These are phyloP conservation scores for Umbelopsis ramanniana DNA, from an alignment of 192 early-diverging fungal genomes.

Conservation along the genomic window DNA sequence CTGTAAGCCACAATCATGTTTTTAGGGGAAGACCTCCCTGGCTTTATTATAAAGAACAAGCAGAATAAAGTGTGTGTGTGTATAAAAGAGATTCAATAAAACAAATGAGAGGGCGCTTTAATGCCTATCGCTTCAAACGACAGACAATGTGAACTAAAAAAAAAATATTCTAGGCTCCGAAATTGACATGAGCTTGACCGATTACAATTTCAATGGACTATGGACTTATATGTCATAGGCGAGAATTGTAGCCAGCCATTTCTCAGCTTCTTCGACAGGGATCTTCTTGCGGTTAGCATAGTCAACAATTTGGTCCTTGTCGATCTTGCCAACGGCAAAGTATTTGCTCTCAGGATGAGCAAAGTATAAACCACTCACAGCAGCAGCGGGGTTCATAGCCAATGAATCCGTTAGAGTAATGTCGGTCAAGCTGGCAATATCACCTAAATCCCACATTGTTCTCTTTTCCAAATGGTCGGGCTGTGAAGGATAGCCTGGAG, in stretches of 20 bases:
- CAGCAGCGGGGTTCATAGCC: constrained; percentile 92
- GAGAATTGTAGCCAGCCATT: constrained; percentile 77
- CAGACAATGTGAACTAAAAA: not conserved
- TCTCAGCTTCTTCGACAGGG: constrained; percentile 66
- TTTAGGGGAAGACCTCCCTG: too few relatives aligned
- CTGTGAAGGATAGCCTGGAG: constrained; percentile 94
- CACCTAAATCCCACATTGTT: constrained; percentile 90
- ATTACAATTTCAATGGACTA: not conserved
- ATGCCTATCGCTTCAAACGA: too few relatives aligned
- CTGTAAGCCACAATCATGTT: too few relatives aligned
- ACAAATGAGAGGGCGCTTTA: too few relatives aligned
- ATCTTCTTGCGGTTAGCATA: constrained; percentile 76
- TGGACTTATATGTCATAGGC: constrained; percentile 55
- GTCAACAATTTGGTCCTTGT: constrained; percentile 85
- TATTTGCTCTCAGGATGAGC: constrained; percentile 80
- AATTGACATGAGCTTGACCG: not conserved
- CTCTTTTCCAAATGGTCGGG: constrained; percentile 95
- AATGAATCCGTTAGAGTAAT: constrained; percentile 91
- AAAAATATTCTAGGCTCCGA: constrained; percentile 4
- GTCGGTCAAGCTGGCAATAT: constrained; percentile 78
- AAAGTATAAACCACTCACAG: constrained; percentile 76
- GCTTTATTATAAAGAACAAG: not conserved
- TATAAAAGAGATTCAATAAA: too few relatives aligned
- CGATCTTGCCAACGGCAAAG: constrained; percentile 96
- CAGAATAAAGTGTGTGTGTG: too few relatives aligned